Base-by-base conservation (phyloP, 164 flowering plant genomes). In the Nymphaea colorata region DNA sequence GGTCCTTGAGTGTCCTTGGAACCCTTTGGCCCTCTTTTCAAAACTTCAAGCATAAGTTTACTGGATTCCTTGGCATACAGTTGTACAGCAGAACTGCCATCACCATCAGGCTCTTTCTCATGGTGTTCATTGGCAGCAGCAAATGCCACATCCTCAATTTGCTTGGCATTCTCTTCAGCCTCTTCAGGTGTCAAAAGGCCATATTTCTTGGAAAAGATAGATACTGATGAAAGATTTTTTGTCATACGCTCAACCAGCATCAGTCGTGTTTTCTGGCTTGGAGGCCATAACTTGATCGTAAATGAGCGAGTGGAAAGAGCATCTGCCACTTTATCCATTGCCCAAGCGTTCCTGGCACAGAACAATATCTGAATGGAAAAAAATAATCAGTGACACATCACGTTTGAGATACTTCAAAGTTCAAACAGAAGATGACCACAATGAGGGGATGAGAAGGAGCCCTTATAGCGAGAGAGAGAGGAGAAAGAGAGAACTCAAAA, bases 81-180 rank as follows among this genome's bases (percentile, higher is more conserved):
- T 77, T 95, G 99, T 63, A 92, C 94, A 10, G 96, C 97, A 66
- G 94, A 88, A 67, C 90, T 76, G 59, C 99, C 99, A 83, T 95
- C 98, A 68, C 98, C 96, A 82, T 92, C 98, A 16, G 96, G 96
- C 76, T 87, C 94, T 64, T 86, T 83, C 62, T 86, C 96, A 71
- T 84, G 79, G 68, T 85, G 83, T 61, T 82, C 75, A 66, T 79
- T 81, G 11, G 99, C 96, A 71, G 86, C 66, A 68, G 72, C 67
- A 77, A 87, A 95, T 64, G 99, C 96, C 41, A 59, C 10, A 3
- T 85, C 88, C 79, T 95, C 99, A 61, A 95, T 92, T 62, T 70
- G 66, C 68, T 83, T 82, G 55, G 98, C 91, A 78, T 82, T 79
- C 81, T 87, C 88, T 70, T 72, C 78, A 57, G 99, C 99, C 64